Evolutionary conservation across 768 basidiomycete species (phyloP).

Genomic region (Boletales sp.): DNA sequence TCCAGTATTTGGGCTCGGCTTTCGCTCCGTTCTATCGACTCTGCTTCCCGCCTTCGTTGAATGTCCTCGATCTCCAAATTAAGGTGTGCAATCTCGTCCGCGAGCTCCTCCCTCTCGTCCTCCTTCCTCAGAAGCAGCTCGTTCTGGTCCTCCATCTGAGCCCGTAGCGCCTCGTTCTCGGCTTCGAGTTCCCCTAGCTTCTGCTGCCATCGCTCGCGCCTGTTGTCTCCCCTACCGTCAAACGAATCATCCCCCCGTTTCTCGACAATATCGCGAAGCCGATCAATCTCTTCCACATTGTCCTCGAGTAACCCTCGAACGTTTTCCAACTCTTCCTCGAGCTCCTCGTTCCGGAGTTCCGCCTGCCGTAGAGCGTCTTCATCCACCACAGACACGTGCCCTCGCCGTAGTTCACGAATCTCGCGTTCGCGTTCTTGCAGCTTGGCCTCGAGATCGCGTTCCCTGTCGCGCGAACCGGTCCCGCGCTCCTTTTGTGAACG

Average conservation of each 20-base stretch:
- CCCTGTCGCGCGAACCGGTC: constrained; percentile 43
- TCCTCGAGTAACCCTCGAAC: constrained; percentile 70
- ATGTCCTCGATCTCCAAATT: constrained; percentile 65
- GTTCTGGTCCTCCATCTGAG: constrained; percentile 53
- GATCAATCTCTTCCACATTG: constrained; percentile 79
- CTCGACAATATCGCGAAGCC: constrained; percentile 67
- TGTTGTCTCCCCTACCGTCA: constrained; percentile 38
- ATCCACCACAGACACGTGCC: constrained; percentile 39
- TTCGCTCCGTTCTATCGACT: constrained; percentile 65
- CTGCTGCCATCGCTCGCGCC: constrained; percentile 43
- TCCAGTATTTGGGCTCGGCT: constrained; percentile 70
- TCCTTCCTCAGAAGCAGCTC: constrained; percentile 53
- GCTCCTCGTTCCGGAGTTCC: constrained; percentile 60
- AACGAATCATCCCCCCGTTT: constrained; percentile 43
- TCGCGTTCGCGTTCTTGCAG: constrained; percentile 73
- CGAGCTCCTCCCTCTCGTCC: constrained; percentile 70
- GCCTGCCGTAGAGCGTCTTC: constrained; percentile 53
- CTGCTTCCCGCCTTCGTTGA: constrained; percentile 57
- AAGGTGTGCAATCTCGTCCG: constrained; percentile 62
- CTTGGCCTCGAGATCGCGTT: constrained; percentile 74
- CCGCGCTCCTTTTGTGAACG: constrained; percentile 54
- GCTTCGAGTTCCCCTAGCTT: constrained; percentile 56
- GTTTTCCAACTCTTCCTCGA: constrained; percentile 72
- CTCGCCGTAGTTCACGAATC: constrained; percentile 59
- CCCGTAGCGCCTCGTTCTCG: constrained; percentile 60